Evolutionary conservation across 2,329 filamentous ascomycete species (phyloP).

Genomic region (Pseudogymnoascus verrucosus): DNA sequence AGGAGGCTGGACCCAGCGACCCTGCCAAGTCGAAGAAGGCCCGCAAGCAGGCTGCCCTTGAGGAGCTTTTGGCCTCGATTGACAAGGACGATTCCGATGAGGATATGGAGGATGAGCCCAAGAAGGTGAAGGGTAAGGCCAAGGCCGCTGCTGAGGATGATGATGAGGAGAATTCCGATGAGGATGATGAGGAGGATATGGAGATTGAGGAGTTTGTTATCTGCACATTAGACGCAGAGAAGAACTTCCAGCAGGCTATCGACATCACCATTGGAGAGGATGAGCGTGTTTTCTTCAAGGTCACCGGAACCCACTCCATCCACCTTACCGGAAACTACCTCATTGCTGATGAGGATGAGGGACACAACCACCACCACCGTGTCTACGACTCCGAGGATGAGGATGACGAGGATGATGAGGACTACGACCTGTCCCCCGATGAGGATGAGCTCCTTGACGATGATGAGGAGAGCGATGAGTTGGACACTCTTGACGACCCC

Average conservation of each 20-base stretch:
- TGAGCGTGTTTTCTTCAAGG: slow-evolving; percentile 87
- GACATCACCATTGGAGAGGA: slow-evolving; percentile 86
- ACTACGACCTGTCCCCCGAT: slow-evolving; percentile 75
- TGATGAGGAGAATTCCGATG: slow-evolving; percentile 44
- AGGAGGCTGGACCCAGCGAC: slow-evolving; percentile 81
- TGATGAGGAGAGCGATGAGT: slow-evolving; percentile 63
- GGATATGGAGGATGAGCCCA: slow-evolving; percentile 65
- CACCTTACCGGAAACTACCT: slow-evolving; percentile 97
- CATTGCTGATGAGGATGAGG: slow-evolving; percentile 52
- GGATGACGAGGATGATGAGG: slow-evolving; percentile 56
- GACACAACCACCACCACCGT: slow-evolving; percentile 46
- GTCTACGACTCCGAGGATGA: slow-evolving; percentile 54
- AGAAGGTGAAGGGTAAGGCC: slow-evolving; percentile 51
- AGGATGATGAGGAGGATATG: slow-evolving; percentile 53
- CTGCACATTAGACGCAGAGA: slow-evolving; percentile 89
- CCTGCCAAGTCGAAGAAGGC: slow-evolving; percentile 84
- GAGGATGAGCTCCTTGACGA: slow-evolving; percentile 61
- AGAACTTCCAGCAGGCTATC: slow-evolving; percentile 91
- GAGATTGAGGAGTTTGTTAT: slow-evolving; percentile 85
- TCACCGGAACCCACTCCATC: slow-evolving; percentile 80
- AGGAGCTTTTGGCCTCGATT: slow-evolving; percentile 67
- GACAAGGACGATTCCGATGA: slow-evolving; percentile 51
- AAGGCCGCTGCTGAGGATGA: slow-evolving; percentile 44
- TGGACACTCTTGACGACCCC: slow-evolving; percentile 70
- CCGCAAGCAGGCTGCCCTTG: slow-evolving; percentile 65